Conservation (phyloP, 768 basidiomycete species). For the Fomitopsis serialis region DNA sequence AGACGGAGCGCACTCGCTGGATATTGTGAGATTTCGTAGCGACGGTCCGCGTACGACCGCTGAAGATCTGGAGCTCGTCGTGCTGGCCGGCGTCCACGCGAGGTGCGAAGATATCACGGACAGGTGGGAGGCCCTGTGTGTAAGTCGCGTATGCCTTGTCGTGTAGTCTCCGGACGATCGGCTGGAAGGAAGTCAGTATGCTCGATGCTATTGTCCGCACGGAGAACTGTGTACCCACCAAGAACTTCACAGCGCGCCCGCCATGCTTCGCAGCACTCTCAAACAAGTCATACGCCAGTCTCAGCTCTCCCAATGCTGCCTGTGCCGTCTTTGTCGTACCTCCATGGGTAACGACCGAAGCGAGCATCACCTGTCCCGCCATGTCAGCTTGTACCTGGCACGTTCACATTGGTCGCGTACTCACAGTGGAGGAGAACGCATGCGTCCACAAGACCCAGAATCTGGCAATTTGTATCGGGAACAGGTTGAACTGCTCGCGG, state of each 20-base stretch:
- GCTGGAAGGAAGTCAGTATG: conserved; percentile 32
- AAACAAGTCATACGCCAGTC: conserved; percentile 59
- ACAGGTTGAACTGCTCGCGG: conserved; percentile 43
- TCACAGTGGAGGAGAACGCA: conserved; percentile 35
- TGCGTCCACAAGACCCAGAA: conserved; percentile 66
- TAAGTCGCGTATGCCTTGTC: conserved; percentile 55
- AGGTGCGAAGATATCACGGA: conserved; percentile 56
- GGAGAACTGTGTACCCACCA: conserved; percentile 36
- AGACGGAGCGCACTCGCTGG: conserved; percentile 5
- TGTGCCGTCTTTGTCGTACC: conserved; percentile 61
- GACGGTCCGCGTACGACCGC: conserved; percentile 67
- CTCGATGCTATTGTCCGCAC: not conserved
- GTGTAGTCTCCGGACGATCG: conserved; percentile 57
- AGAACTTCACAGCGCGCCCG: conserved; percentile 65
- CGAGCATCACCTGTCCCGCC: conserved; percentile 59
- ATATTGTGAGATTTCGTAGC: conserved; percentile 35
- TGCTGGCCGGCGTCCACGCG: conserved; percentile 36
- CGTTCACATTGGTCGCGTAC: conserved; percentile 53
- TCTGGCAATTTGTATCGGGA: conserved; percentile 53
- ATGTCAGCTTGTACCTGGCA: too few relatives aligned
- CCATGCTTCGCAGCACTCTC: conserved; percentile 55
- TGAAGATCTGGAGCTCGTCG: conserved; percentile 72
- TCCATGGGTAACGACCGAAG: conserved; percentile 70
- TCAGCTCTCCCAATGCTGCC: conserved; percentile 64
- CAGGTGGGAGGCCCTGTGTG: conserved; percentile 38